These are phyloP conservation scores for Penicillium silybi DNA, from an alignment of 495 filamentous ascomycete genomes.

Conservation along the genomic window DNA sequence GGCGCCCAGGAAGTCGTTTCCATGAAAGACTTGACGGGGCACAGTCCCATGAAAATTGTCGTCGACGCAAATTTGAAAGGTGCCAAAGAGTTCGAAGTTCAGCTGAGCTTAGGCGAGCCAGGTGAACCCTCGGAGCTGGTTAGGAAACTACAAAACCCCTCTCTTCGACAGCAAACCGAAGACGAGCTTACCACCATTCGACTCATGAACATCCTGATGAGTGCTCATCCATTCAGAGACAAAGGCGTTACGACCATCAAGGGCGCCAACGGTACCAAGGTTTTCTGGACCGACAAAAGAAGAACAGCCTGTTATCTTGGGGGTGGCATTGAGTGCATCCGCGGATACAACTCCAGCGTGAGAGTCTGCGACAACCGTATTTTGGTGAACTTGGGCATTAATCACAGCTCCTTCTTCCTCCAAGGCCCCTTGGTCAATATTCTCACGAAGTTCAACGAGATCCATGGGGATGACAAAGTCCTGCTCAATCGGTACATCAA, in stretches of 20 bases:
- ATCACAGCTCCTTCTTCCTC: constrained; percentile 41
- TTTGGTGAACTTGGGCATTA: constrained; percentile 48
- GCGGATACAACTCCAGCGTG: constrained; percentile 48
- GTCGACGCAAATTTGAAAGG: not conserved
- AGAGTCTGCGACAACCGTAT: constrained; percentile 35
- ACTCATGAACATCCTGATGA: constrained; percentile 45
- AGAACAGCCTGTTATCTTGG: constrained; percentile 21
- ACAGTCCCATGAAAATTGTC: not conserved
- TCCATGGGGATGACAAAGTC: not conserved
- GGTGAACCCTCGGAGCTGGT: not conserved
- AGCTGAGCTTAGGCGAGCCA: not conserved
- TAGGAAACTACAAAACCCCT: not conserved
- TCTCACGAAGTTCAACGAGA: constrained; percentile 9
- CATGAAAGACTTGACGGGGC: not conserved
- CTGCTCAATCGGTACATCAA: constrained; percentile 8
- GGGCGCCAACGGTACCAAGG: constrained; percentile 15
- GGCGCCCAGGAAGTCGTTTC: constrained; percentile 13
- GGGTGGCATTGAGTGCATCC: constrained; percentile 36
- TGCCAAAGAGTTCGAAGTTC: not conserved
- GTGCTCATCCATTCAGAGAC: constrained; percentile 15
- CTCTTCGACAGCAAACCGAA: not conserved
- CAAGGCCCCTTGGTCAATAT: constrained; percentile 21
- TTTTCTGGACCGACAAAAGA: constrained; percentile 16
- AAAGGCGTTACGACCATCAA: constrained; percentile 7
- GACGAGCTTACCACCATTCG: constrained; percentile 28